These are phyloP conservation scores for Dalbergia cochinchinensis DNA, from an alignment of 306 rosid genomes.

Conservation along the genomic window DNA sequence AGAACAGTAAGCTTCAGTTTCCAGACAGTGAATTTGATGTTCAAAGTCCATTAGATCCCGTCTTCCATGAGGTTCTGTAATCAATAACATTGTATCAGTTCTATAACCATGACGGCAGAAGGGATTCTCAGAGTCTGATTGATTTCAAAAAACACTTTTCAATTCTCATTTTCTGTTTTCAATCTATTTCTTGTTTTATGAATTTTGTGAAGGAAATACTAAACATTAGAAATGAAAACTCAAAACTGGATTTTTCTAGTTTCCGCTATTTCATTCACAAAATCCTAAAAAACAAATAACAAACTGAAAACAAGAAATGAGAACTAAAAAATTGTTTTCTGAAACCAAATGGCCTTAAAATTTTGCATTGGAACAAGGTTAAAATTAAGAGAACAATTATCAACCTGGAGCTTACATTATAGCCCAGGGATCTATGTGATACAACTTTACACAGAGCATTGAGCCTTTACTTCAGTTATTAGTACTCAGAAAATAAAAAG, in stretches of 20 bases:
- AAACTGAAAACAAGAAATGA: too few species aligned
- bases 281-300: too few species aligned
- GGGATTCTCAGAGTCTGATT: not conserved
- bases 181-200: too few species aligned
- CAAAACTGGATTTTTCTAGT: too few species aligned
- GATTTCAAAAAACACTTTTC: too few species aligned
- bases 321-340: too few species aligned
- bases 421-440: not conserved
- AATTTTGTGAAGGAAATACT: too few species aligned
- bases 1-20: slow-evolving; percentile 54
- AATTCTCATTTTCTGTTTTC: too few species aligned
- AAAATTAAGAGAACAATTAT: slow-evolving; percentile 37
- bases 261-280: too few species aligned
- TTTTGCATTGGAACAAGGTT: not conserved
- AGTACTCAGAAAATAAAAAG: slow-evolving; percentile 26
- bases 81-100: slow-evolving; percentile 30
- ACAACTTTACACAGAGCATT: slow-evolving; percentile 33
- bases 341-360: too few species aligned
- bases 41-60: slow-evolving; percentile 44
- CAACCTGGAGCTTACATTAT: slow-evolving; percentile 25
- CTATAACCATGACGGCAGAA: not conserved
- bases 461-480: not conserved
- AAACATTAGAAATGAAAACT: too few species aligned
- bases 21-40: slow-evolving; percentile 50
- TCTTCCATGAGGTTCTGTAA: slow-evolving; percentile 47